phyloP scores from a whole-genome alignment of 768 basidiomycete species.

The Atractiella rhizophila region DNA sequence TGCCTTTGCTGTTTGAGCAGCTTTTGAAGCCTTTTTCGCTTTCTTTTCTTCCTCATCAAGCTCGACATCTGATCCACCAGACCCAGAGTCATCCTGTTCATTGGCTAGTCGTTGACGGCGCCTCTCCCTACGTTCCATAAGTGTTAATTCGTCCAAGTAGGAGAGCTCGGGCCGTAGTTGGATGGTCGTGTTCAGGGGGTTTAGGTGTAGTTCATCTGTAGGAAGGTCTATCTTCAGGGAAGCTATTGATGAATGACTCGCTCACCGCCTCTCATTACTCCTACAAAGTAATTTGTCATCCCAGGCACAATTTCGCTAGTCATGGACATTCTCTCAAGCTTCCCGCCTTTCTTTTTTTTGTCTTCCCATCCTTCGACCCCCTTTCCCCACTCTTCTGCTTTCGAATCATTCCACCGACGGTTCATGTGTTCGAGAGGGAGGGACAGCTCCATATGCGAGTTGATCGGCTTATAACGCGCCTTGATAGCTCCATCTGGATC shows the following conservation, averaged over 20 bases:
- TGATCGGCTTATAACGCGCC: slow-evolving; percentile 16
- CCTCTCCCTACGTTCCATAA: slow-evolving; percentile 9
- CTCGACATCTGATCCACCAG: slow-evolving; percentile 13
- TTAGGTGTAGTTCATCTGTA: slow-evolving; percentile 18
- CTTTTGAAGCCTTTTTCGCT: too few species aligned
- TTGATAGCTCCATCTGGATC: slow-evolving; percentile 6
- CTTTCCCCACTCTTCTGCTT: slow-evolving; percentile 10
- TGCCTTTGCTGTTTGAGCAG: slow-evolving; percentile 11
- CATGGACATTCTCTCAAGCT: slow-evolving; percentile 14
- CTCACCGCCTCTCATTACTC: slow-evolving; percentile 18
- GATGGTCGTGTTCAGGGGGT: slow-evolving; percentile 17
- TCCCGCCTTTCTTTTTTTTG: slow-evolving; percentile 2
- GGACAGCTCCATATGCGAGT: slow-evolving; percentile 16
- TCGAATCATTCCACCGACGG: slow-evolving; percentile 13
- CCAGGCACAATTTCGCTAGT: slow-evolving; percentile 17
- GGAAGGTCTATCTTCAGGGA: neutral
- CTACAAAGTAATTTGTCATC: slow-evolving; percentile 18
- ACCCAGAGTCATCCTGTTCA: slow-evolving; percentile 10
- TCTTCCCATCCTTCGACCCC: slow-evolving; percentile 7
- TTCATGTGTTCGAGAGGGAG: slow-evolving; percentile 14
- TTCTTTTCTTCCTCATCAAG: slow-evolving; percentile 11
- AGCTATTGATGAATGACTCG: neutral
- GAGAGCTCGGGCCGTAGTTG: slow-evolving; percentile 19
- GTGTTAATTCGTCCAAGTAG: slow-evolving; percentile 18
- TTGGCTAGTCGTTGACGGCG: slow-evolving; percentile 8